phyloP scores from a whole-genome alignment of 345 rosid genomes.

The Combretum micranthum region DNA sequence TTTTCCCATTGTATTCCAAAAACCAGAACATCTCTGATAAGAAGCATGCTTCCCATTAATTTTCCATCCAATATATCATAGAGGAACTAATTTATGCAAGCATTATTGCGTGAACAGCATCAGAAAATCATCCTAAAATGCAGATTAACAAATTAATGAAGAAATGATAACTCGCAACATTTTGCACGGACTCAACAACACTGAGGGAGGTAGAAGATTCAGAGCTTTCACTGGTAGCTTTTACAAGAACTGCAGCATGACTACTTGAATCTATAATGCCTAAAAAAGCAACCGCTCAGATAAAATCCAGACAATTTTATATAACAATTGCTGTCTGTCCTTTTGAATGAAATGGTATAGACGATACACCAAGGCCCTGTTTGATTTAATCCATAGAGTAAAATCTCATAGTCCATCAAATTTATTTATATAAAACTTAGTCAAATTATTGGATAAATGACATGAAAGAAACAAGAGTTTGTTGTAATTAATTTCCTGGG shows the following conservation, averaged over 20 bases:
- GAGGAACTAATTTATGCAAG: neutral
- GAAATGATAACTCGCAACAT: conserved; percentile 27
- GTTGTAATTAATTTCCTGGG: too few species aligned
- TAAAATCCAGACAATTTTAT: neutral
- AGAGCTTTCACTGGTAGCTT: conserved; percentile 52
- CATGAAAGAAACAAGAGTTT: too few species aligned
- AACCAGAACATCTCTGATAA: neutral
- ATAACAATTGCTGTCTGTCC: neutral
- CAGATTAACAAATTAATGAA: neutral
- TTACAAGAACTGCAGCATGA: conserved; percentile 27
- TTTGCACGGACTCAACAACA: too few species aligned
- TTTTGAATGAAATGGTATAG: too few species aligned
- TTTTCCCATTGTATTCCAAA: conserved; percentile 52
- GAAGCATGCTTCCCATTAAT: too few species aligned
- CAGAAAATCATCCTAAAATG: neutral
- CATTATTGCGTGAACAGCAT: neutral
- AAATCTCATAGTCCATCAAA: too few species aligned
- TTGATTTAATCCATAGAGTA: too few species aligned
- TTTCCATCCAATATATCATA: neutral
- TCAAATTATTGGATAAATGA: too few species aligned
- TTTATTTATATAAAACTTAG: too few species aligned
- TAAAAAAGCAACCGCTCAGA: conserved; percentile 1
- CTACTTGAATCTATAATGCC: conserved; percentile 36
- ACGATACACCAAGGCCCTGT: too few species aligned
- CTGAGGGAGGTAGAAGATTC: conserved; percentile 68